Base-by-base conservation (phyloP, 257 asterid genomes). In the Capsicum pubescens region DNA sequence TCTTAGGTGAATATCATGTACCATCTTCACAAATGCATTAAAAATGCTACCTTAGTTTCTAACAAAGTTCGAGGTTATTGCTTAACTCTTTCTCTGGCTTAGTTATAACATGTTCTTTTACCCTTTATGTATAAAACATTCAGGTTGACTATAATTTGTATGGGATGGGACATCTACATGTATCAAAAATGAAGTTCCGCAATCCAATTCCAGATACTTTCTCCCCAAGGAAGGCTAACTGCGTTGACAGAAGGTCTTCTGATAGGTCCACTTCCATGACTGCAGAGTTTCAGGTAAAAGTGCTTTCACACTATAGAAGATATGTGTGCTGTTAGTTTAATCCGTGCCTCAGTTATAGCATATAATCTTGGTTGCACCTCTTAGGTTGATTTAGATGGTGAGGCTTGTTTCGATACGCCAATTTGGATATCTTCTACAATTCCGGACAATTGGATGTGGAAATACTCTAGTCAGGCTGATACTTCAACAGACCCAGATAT, bases 81-180 rank as follows among this genome's bases (percentile, higher is more conserved):
- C 48, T 76, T 48, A 11, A 72, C 48, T 52, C 46, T 21, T 39
- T 63, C 63, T 76, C 46, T 52, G 26, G 21, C 81, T 52, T 52
- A 52, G 15, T 52, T 76, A 76, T 76, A 8, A 50, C 16, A 76
- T 76, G 19, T 52, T 21, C 48, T 76, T 52, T 76, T 76, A 32
- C 63, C 48, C 44, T 52, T 50, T 21, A 8, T 77, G 64, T 64
- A 26, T 26, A 76, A 89, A 87, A 87, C 84, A 13, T 67, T 85
- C 94, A 96, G 99, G 88, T 96, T 83, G 98, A 94, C 91, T 91
- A 96, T 89, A 93, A 92, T 88, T 89, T 96, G 92, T 94, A 91
- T 71, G 99, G 99, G 83, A 96, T 96, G 99, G 94, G 98, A 39
- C 98, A 91, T 88, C 84, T 96, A 82, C 99, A 96, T 64, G 90